Evolutionary conservation across 2,329 filamentous ascomycete genomes (phyloP), one percentile per base, ranked within the genome.

Genomic region (Beauveria caledonica): DNA sequence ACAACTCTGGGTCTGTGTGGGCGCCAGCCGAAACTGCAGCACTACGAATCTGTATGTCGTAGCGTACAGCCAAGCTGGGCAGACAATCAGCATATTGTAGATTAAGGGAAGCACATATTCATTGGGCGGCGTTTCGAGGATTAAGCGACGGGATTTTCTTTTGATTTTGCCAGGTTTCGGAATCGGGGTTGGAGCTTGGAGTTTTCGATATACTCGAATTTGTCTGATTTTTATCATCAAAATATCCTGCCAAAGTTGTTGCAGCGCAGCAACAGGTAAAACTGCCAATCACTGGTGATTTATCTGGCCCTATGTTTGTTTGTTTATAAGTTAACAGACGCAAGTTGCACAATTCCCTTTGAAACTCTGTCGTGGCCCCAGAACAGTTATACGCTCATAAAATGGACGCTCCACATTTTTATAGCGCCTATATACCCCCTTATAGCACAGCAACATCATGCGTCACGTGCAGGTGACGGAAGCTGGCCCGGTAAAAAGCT

Each of bases 1-100:
- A 99, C 94, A 1, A 94, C 89, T 1, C 80, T 83, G 0, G 83
- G 84, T 51, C 78, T 87, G 60, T 76, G 84, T 48, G 75, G 82
- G 51, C 79, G 82, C 62, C 75, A 78, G 40, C 74, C 78, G 62
- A 78, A 74, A 52, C 83, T 90, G 63, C 71, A 72, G 62, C 88
- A 92, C 69, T 92, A 92, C 68, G 87, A 90, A 70, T 80, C 80
- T 58, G 88, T 92, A n/a, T 92, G 89, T 69, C 81, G 87, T 60
- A 73, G 74, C 15, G 80, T 88, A 39, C 74, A 80, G 62, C 85
- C 86, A 13, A 86, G 83, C 8, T 88, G 86, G 86, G 80, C 80
- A 13, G 83, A 86, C 36, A 70, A 73, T 49, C 83, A 82, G 67
- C 77, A 79, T 49, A 77, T 85, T 48, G 69, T 84, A 58, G 85